phyloP scores from a whole-genome alignment of 495 filamentous ascomycete genomes.

The Neurospora cerealis region DNA sequence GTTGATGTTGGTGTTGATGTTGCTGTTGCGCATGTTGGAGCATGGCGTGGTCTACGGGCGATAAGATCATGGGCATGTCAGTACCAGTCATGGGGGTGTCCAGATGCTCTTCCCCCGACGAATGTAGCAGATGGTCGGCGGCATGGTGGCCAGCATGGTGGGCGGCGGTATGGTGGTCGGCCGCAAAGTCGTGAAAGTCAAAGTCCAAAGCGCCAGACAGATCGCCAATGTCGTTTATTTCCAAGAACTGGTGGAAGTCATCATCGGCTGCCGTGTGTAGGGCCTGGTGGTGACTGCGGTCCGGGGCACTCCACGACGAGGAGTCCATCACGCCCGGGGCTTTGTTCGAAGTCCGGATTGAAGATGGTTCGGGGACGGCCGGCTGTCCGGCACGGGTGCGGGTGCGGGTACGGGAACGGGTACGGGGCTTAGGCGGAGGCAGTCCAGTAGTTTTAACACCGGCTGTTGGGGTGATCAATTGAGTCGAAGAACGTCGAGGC shows the following conservation, averaged over 20 bases:
- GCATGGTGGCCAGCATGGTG: slow-evolving; percentile 6
- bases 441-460: background rate
- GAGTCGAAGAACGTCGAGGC: background rate
- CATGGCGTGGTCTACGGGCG: slow-evolving; percentile 24
- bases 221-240: slow-evolving; percentile 40
- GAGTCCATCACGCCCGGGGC: slow-evolving; percentile 34
- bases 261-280: slow-evolving; percentile 36
- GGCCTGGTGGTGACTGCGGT: slow-evolving; percentile 20
- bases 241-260: slow-evolving; percentile 47
- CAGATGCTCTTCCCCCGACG: slow-evolving; percentile 30
- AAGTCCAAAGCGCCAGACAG: slow-evolving; percentile 37
- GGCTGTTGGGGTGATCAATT: background rate
- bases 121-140: slow-evolving; percentile 26
- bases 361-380: background rate
- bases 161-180: background rate
- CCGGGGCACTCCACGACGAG: slow-evolving; percentile 36
- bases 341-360: background rate
- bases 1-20: background rate
- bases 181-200: slow-evolving; percentile 38
- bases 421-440: background rate
- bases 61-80: slow-evolving; percentile 29
- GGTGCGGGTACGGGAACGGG: background rate
- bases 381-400: background rate
- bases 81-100: slow-evolving; percentile 43
- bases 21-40: background rate